Evolutionary conservation across 2,329 filamentous ascomycete genomes (phyloP).

Genomic region (Nemania diffusa): DNA sequence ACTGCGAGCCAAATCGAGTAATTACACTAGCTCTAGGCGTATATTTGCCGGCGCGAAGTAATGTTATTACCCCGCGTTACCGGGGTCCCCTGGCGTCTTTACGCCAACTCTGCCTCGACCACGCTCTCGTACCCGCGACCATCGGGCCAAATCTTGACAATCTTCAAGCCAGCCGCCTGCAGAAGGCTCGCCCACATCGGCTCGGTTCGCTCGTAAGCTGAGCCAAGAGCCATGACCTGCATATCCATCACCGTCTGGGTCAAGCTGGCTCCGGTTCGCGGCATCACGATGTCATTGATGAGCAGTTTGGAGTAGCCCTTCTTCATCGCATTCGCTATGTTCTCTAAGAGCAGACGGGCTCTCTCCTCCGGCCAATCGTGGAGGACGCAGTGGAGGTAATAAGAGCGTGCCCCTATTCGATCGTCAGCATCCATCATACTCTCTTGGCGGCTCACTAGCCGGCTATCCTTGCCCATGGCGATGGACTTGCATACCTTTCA

Average conservation of each 20-base stretch:
- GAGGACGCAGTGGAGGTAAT: conserved; percentile 50
- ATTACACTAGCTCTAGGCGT: too few relatives aligned
- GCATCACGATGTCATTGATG: conserved; percentile 56
- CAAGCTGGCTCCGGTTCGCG: conserved; percentile 48
- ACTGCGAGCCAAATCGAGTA: too few relatives aligned
- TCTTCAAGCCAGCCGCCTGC: conserved; percentile 35
- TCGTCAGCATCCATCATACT: conserved; percentile 10
- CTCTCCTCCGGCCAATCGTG: conserved; percentile 54
- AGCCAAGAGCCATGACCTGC: conserved; percentile 35
- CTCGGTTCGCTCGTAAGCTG: conserved; percentile 37
- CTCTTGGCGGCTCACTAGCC: background rate
- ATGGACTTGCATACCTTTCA: conserved; percentile 37
- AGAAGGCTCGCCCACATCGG: conserved; percentile 36
- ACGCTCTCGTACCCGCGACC: conserved; percentile 34
- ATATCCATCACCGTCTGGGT: conserved; percentile 35
- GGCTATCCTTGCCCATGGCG: background rate
- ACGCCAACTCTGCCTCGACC: conserved; percentile 41
- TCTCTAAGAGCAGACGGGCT: conserved; percentile 48
- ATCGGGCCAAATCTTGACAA: conserved; percentile 36
- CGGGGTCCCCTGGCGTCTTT: background rate
- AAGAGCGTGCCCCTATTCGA: conserved; percentile 44
- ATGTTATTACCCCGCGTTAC: background rate
- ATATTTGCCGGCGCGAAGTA: background rate
- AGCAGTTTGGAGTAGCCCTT: conserved; percentile 54
- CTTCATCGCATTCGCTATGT: conserved; percentile 47